phyloP scores from a whole-genome alignment of 2,329 filamentous ascomycete genomes.

The Apiospora koreana region DNA sequence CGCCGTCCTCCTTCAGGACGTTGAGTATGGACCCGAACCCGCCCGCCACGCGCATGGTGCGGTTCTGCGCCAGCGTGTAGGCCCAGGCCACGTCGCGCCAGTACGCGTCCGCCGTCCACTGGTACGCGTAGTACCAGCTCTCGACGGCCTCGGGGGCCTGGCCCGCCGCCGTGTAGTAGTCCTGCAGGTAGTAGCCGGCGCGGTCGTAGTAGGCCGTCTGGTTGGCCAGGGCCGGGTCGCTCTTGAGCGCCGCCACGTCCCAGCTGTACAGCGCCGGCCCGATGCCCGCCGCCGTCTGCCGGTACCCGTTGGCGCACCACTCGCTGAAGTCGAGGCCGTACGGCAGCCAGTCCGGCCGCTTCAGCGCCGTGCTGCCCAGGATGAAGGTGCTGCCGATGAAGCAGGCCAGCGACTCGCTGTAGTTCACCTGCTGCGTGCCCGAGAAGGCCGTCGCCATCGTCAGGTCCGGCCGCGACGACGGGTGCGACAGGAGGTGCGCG shows the following conservation, averaged over 20 bases:
- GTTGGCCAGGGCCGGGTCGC: slow-evolving; percentile 29
- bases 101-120: slow-evolving; percentile 26
- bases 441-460: slow-evolving; percentile 26
- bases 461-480: slow-evolving; percentile 49
- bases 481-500: slow-evolving; percentile 65
- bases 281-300: slow-evolving; percentile 56
- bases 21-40: slow-evolving; percentile 34
- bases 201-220: slow-evolving; percentile 11
- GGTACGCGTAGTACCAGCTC: slow-evolving; percentile 23
- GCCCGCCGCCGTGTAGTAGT: neutral
- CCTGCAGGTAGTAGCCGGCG: slow-evolving; percentile 3
- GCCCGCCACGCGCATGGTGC: slow-evolving; percentile 1
- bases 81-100: slow-evolving; percentile 40
- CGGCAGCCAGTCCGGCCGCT: slow-evolving; percentile 52
- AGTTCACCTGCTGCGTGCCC: slow-evolving; percentile 29
- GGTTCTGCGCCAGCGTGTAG: slow-evolving; percentile 11
- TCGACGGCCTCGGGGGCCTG: slow-evolving; percentile 25
- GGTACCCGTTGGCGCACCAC: slow-evolving; percentile 65
- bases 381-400: slow-evolving; percentile 72
- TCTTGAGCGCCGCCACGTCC: slow-evolving; percentile 40
- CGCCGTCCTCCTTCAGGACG: neutral
- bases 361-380: slow-evolving; percentile 64
- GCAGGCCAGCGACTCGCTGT: slow-evolving; percentile 63
- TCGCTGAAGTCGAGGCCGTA: slow-evolving; percentile 59
- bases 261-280: slow-evolving; percentile 61